phyloP scores from a whole-genome alignment of 768 basidiomycete species.

The Tephrocybe sp. region DNA sequence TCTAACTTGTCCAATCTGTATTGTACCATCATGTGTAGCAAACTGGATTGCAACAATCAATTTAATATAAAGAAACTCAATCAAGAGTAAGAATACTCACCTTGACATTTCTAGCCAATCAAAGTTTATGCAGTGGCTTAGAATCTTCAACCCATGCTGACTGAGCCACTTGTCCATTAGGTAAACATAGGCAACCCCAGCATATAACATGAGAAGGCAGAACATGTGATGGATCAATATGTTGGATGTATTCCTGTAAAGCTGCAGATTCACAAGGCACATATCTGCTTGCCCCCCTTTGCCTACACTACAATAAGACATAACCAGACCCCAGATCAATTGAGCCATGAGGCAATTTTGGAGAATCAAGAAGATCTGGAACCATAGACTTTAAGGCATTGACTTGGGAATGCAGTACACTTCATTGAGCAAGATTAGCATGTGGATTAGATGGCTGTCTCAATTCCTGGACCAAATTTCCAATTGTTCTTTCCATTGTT shows the following conservation, averaged over 20 bases:
- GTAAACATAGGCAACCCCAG: not conserved
- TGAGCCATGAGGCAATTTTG: not conserved
- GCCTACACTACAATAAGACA: not conserved
- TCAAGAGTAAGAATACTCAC: not conserved
- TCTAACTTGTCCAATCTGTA: not conserved
- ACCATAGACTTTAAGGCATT: not conserved
- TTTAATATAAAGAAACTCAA: no score
- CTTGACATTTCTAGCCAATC: not conserved
- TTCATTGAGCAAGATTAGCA: not conserved
- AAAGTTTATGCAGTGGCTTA: not conserved
- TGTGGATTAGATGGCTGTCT: slow-evolving; percentile 1
- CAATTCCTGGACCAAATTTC: not conserved
- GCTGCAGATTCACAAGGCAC: not conserved
- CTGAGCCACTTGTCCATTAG: not conserved
- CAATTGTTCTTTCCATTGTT: slow-evolving; percentile 30
- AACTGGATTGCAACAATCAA: no score
- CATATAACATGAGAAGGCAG: not conserved
- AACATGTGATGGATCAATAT: not conserved
- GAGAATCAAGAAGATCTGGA: not conserved
- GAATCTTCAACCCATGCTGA: not conserved
- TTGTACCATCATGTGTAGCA: not conserved
- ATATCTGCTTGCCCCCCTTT: not conserved
- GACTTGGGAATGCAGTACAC: not conserved
- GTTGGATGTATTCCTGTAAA: not conserved
- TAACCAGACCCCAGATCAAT: slow-evolving; percentile 6